phyloP scores from a whole-genome alignment of 305 asterid genomes.

The Solanum chacoense region DNA sequence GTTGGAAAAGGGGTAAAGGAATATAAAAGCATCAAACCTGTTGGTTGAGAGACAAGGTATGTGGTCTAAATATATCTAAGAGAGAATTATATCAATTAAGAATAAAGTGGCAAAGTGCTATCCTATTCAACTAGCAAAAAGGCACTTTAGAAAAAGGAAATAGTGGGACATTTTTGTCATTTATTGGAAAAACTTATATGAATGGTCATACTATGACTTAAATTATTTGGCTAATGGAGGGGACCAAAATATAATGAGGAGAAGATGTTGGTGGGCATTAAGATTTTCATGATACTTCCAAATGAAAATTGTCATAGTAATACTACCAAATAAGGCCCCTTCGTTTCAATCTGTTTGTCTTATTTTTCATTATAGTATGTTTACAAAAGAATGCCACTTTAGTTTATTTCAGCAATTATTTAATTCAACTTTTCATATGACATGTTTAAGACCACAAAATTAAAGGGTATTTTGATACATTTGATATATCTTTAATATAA shows the following conservation, averaged over 20 bases:
- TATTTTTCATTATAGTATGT: not conserved
- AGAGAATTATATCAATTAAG: constrained; percentile 2
- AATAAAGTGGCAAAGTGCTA: constrained; percentile 3
- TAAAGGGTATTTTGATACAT: no score
- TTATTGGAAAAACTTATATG: not conserved
- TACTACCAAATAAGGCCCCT: not conserved
- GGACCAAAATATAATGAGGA: not conserved
- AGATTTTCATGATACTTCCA: not conserved
- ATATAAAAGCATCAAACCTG: not conserved
- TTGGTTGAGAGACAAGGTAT: not conserved
- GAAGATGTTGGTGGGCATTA: constrained; percentile 1
- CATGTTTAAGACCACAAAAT: not conserved
- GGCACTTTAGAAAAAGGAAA: not conserved
- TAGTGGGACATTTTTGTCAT: constrained; percentile 5
- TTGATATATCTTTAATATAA: not conserved
- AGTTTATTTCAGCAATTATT: not conserved
- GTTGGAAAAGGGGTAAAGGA: not conserved
- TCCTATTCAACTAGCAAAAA: constrained; percentile 4
- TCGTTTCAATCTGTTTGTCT: not conserved
- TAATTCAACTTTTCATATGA: not conserved
- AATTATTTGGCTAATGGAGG: constrained; percentile 1
- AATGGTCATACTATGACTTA: not conserved
- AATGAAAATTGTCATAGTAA: not conserved
- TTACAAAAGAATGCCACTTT: not conserved
- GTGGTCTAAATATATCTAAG: not conserved